These are phyloP conservation scores for Candida multigemmis DNA, from an alignment of 805 yeast genomes.

Conservation along the genomic window DNA sequence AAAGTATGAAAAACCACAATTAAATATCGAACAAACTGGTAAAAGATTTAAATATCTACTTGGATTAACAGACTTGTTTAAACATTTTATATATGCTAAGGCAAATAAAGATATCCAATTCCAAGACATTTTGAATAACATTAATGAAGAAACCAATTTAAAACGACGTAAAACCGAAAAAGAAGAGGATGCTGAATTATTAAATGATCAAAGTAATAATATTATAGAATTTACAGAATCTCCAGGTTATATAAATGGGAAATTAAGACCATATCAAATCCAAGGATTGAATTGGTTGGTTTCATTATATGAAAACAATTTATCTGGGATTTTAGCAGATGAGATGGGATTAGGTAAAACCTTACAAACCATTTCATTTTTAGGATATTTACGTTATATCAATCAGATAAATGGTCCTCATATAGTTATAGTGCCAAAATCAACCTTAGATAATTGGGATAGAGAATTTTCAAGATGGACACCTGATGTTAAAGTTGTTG, in stretches of 20 bases:
- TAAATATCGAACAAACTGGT: constrained; percentile 52
- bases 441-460: constrained; percentile 74
- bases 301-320: constrained; percentile 54
- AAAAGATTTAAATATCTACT: constrained; percentile 59
- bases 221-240: constrained; percentile 42
- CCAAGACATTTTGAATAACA: constrained; percentile 38
- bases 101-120: constrained; percentile 55
- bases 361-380: constrained; percentile 66
- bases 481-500: constrained; percentile 64
- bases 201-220: constrained; percentile 54
- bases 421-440: constrained; percentile 69
- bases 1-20: constrained; percentile 23
- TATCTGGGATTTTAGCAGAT: constrained; percentile 74
- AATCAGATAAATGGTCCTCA: constrained; percentile 62
- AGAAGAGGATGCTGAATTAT: constrained; percentile 90
- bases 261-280: constrained; percentile 63
- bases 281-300: constrained; percentile 79
- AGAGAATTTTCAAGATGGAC: constrained; percentile 74
- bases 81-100: constrained; percentile 58
- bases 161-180: constrained; percentile 85
- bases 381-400: constrained; percentile 62
- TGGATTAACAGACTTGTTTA: constrained; percentile 57
- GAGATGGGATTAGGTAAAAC: constrained; percentile 87
- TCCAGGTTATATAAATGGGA: constrained; percentile 46
- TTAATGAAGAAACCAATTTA: constrained; percentile 7